phyloP scores from a whole-genome alignment of 176 grass and related monocot species.

The Avena eriantha region DNA sequence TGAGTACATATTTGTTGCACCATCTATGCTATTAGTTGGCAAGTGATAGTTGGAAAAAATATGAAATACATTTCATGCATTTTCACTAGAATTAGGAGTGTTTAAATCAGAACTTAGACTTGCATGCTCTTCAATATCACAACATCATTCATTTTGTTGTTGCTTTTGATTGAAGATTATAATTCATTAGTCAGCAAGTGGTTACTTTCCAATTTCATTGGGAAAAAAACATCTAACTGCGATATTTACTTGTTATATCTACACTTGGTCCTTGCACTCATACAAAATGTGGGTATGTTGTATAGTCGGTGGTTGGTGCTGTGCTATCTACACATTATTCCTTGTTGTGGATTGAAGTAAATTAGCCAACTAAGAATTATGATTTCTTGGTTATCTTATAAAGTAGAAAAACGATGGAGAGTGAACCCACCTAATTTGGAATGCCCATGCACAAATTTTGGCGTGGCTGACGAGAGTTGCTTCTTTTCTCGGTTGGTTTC shows the following conservation, averaged over 20 bases:
- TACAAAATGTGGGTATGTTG: constrained; percentile 1
- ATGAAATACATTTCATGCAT: not conserved
- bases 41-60: not conserved
- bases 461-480: not conserved
- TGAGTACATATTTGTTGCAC: constrained; percentile 53
- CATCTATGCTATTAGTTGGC: constrained; percentile 11
- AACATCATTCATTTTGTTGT: not conserved
- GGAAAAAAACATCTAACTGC: not conserved
- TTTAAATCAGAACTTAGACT: constrained; percentile 5
- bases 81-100: constrained; percentile 20
- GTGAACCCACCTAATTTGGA: not conserved
- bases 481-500: constrained; percentile 47
- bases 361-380: not conserved
- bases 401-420: constrained; percentile 1
- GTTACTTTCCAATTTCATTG: not conserved
- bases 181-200: not conserved
- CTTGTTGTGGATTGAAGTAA: not conserved
- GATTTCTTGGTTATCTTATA: not conserved
- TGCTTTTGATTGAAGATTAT: not conserved
- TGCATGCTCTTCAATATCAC: not conserved
- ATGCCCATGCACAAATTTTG: not conserved
- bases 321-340: not conserved
- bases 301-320: not conserved
- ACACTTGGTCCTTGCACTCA: not conserved
- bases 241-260: not conserved